A percentile compares a stretch with the other conserved stretches of the same genome.
phyloP scores from a whole-genome alignment of 208 protist genomes.

The Crithidia sp. region DNA sequence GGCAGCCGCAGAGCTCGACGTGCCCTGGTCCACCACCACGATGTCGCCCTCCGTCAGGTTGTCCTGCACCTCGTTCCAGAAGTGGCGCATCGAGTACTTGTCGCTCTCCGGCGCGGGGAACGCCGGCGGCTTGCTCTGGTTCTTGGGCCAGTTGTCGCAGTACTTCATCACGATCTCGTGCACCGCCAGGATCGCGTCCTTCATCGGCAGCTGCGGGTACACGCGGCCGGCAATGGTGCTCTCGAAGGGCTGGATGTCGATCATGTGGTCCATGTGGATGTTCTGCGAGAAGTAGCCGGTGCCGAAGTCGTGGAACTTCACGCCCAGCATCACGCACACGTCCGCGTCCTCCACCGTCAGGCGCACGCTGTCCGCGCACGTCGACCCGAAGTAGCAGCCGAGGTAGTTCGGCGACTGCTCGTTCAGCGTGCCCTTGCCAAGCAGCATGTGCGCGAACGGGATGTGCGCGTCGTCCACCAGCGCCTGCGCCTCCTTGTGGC shows the following conservation, averaged over 20 bases:
- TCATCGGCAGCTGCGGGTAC: slow-evolving; percentile 37
- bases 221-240: slow-evolving; percentile 3
- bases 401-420: slow-evolving; percentile 55
- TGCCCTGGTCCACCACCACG: slow-evolving; percentile 51
- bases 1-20: slow-evolving; percentile 34
- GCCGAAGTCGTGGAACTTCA: slow-evolving; percentile 63
- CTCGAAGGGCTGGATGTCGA: slow-evolving; percentile 44
- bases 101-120: slow-evolving; percentile 31
- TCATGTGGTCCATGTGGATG: slow-evolving; percentile 11
- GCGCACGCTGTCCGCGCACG: slow-evolving; percentile 14
- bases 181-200: slow-evolving; percentile 30
- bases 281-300: slow-evolving; percentile 57
- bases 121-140: slow-evolving; percentile 15
- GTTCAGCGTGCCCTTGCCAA: slow-evolving; percentile 52
- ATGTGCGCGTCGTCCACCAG: slow-evolving; percentile 47
- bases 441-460: slow-evolving; percentile 41
- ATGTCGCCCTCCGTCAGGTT: slow-evolving; percentile 43
- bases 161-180: slow-evolving; percentile 32
- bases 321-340: slow-evolving; percentile 38
- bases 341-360: slow-evolving; percentile 36
- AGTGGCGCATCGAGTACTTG: slow-evolving; percentile 36
- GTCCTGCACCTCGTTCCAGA: slow-evolving; percentile 47
- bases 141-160: slow-evolving; percentile 23
- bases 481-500: slow-evolving; percentile 30
- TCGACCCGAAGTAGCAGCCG: slow-evolving; percentile 38